Evolutionary conservation across 2,329 filamentous ascomycete genomes (phyloP), one percentile per base, ranked within the genome.

Genomic region (Neonectria magnoliae): DNA sequence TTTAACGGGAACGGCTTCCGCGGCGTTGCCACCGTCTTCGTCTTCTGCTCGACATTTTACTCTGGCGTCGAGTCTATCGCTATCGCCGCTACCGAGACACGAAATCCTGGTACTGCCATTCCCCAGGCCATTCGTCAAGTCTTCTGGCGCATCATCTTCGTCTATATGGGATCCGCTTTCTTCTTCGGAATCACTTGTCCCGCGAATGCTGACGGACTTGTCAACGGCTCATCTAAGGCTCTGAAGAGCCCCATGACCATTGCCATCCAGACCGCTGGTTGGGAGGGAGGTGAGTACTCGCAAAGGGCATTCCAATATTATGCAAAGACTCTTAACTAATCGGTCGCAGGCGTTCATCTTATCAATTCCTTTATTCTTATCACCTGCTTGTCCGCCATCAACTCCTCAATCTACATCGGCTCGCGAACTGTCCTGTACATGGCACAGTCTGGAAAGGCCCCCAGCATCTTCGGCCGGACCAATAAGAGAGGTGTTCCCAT

Each of bases 331-430:
- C 10, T 11, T 11, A 42, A 47, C 63, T 70, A 52, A 73, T 52
- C 18, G 16, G 6, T 25, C 14, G 2, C 20, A 79, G 77, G 79
- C 38, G 90, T 91, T 1, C 88, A 94, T 74, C 84, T 94, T 1
- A 91, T 94, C 80, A 94, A 94, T 69, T 90, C 89, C 42, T 90
- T 93, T 73, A 92, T 93, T 71, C 85, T 94, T 55, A 81, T 93
- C 9, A 92, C 91, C 13, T 91, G 91, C 60, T 81, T 93, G 41
- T 90, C 86, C 0, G 90, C 91, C 18, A 87, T 91, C 70, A 94
- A 94, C 78, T 89, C 87, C 57, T 91, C 90, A 9, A 91, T 94
- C 66, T 94, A 94, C 76, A 92, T 94, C 69, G 89, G 88, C 48
- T 92, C 90, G 3, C 87, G 92, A 22, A 94, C 91, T 0, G 79